These are phyloP conservation scores for Niveomyces coronatus DNA, from an alignment of 2,329 filamentous ascomycete species.

Conservation along the genomic window DNA sequence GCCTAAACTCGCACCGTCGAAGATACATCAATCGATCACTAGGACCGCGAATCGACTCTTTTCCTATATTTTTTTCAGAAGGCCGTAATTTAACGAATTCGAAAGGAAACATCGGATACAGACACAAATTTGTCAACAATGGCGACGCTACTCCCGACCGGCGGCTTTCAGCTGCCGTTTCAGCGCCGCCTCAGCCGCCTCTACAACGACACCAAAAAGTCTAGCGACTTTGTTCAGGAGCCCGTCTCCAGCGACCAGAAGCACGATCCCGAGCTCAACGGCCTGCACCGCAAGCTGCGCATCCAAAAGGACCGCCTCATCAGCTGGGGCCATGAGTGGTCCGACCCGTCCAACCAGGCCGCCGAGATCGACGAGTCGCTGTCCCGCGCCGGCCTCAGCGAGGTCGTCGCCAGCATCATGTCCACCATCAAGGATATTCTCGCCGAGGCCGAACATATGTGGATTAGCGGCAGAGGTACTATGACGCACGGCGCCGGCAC, in stretches of 20 bases:
- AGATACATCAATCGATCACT: too few species aligned
- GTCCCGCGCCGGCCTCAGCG: slow-evolving; percentile 63
- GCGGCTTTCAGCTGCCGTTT: slow-evolving; percentile 45
- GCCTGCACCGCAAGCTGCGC: slow-evolving; percentile 63
- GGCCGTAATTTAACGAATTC: too few species aligned
- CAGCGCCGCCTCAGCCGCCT: slow-evolving; percentile 58
- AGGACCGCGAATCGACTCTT: too few species aligned
- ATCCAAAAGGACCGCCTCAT: slow-evolving; percentile 73
- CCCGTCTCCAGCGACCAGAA: slow-evolving; percentile 48
- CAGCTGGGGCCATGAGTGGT: slow-evolving; percentile 75
- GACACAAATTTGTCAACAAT: slow-evolving; percentile 20
- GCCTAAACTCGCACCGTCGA: too few species aligned
- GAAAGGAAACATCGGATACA: too few species aligned
- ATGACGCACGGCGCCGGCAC: slow-evolving; percentile 27
- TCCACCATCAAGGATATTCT: slow-evolving; percentile 71
- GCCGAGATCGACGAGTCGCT: slow-evolving; percentile 62
- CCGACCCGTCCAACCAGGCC: slow-evolving; percentile 53
- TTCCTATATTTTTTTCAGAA: too few species aligned
- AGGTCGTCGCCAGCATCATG: slow-evolving; percentile 70
- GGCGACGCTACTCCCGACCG: slow-evolving; percentile 41
- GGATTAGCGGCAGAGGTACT: slow-evolving; percentile 46
- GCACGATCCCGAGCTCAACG: slow-evolving; percentile 55
- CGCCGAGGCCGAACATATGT: slow-evolving; percentile 64
- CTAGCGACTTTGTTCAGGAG: slow-evolving; percentile 61
- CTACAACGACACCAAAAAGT: slow-evolving; percentile 74